These are phyloP conservation scores for Pseudogymnoascus sp. DNA, from an alignment of 2,329 filamentous ascomycete species.

Conservation along the genomic window DNA sequence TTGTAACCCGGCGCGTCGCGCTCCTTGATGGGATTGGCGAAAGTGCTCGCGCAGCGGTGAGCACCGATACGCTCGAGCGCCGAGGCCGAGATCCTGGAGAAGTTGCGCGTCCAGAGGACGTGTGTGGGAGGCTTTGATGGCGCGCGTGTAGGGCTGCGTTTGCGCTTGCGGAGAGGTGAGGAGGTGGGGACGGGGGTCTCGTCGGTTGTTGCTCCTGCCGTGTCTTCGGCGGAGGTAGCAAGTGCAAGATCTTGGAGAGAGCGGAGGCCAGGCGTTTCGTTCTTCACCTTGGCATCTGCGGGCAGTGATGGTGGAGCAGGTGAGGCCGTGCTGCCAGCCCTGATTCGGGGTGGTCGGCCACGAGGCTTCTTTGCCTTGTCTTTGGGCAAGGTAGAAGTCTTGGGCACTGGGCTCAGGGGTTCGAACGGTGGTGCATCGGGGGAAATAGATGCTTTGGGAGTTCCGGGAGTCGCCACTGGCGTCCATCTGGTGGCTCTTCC, in stretches of 20 bases:
- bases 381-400: constrained; percentile 26
- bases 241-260: constrained; percentile 36
- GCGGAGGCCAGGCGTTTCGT: constrained; percentile 21
- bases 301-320: constrained; percentile 11
- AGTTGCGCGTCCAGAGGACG: constrained; percentile 67
- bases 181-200: constrained; percentile 31
- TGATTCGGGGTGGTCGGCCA: constrained; percentile 14
- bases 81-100: constrained; percentile 63
- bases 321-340: constrained; percentile 23
- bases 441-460: constrained; percentile 39
- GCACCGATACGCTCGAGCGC: constrained; percentile 69
- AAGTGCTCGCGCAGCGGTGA: constrained; percentile 72
- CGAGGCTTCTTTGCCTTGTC: constrained; percentile 8
- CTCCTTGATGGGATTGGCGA: constrained; percentile 66
- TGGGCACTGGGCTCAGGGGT: constrained; percentile 46
- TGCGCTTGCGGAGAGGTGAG: constrained; percentile 41
- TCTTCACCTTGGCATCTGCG: constrained; percentile 30
- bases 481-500: constrained; percentile 50
- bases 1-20: constrained; percentile 69
- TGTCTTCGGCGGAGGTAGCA: constrained; percentile 8
- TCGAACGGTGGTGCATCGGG: constrained; percentile 46
- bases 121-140: constrained; percentile 52
- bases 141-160: constrained; percentile 40
- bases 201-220: constrained; percentile 43
- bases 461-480: constrained; percentile 47